Evolutionary conservation across 2,329 filamentous ascomycete genomes (phyloP), one percentile per base, ranked within the genome.

Genomic region (Helicocarpus griseus): DNA sequence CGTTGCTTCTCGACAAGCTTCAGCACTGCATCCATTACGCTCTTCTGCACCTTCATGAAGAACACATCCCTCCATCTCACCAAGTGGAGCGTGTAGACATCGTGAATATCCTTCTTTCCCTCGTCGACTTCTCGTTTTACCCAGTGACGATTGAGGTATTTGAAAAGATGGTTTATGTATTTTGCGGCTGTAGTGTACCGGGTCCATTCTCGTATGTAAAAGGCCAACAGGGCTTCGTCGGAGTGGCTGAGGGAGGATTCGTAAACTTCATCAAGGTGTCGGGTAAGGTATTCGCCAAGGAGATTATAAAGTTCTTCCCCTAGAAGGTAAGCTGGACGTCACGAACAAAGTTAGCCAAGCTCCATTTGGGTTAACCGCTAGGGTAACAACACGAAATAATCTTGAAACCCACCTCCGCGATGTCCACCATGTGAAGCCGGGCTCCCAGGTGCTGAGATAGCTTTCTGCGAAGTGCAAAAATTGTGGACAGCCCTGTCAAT

Each of bases 101-200:
- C 93, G 69, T 94, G 97, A 6, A 97, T 87, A 63, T 91, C 87
- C 75, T 97, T 96, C 74, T 98, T 97, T 31, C 93, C 93, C 69
- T 98, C 93, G 57, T 98, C 93, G 73, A 98, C 95, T 72, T 98
- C 93, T 28, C 93, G 80, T 77, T 96, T 98, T 1, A 98, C 93
- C 93, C 94, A 98, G 71, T 98, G 93, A 28, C 93, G 82, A 65
- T 98, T 98, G 24, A 98, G 81, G 65, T 98, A 98, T 50, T 86
- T 78, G 76, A 98, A 98, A 6, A 98, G 75, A 66, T 98, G 91
- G 70, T 98, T 94, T 67, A 96, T 93, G 72, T 95, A 98, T 70
- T 94, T 95, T 54, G 90, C 93, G 1, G 93, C 91, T 13, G 87
- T 88, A 1, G 93, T 98, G 72, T 96, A 98, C 55, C 93, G 82